Conservation (phyloP, 441 rosid genomes). For the Macaranga tanarius region DNA sequence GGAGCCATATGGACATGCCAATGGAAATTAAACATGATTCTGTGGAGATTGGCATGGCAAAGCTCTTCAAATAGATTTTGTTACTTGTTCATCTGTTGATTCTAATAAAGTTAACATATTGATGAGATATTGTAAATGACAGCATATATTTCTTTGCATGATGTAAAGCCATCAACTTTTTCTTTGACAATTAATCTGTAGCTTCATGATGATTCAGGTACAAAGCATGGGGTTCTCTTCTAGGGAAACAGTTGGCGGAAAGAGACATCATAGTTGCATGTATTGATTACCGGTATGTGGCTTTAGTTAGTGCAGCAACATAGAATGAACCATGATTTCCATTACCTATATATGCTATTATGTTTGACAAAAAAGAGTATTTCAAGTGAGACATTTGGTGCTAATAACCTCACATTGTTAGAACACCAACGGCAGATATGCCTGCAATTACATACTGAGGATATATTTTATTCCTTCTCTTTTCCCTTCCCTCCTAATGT, state of each 20-base stretch:
- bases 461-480: neutral
- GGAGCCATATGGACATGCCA: neutral
- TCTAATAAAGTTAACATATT: neutral
- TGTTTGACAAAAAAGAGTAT: neutral
- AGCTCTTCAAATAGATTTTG: too few relatives aligned
- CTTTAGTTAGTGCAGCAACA: constrained; percentile 20
- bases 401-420: neutral
- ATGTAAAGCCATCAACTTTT: constrained; percentile 10
- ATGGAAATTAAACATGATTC: neutral
- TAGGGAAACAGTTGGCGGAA: constrained; percentile 93
- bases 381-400: neutral
- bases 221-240: constrained; percentile 98
- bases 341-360: neutral
- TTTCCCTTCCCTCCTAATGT: neutral
- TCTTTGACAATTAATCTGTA: constrained; percentile 22
- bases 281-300: constrained; percentile 79
- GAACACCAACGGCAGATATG: neutral
- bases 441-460: neutral
- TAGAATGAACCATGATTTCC: neutral
- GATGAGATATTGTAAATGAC: neutral
- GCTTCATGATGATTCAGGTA: constrained; percentile 52
- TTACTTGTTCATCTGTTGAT: neutral
- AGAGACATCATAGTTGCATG: constrained; percentile 93
- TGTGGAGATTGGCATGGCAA: neutral
- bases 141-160: constrained; percentile 12